A percentile compares a stretch with the other conserved stretches of the same genome.
Conservation (phyloP, 805 yeast genomes). For the Saccharomycopsis javanensis region DNA sequence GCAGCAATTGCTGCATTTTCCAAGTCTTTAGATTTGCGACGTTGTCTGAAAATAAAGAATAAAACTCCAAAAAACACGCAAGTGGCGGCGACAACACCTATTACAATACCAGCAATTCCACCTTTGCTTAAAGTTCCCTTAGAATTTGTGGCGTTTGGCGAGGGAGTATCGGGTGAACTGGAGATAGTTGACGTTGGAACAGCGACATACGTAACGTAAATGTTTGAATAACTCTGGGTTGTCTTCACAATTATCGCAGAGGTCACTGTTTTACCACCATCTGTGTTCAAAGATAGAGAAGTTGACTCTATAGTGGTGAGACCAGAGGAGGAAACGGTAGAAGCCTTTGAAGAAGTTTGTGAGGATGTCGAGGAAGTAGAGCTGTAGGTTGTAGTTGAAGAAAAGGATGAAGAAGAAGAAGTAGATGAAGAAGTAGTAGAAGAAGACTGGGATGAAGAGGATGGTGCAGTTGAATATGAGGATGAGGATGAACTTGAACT, state of each 20-base stretch:
- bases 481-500: background rate
- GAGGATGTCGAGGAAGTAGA: constrained; percentile 3
- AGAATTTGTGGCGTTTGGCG: background rate
- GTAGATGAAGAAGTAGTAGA: constrained; percentile 1
- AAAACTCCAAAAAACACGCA: constrained; percentile 11
- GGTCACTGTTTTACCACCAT: constrained; percentile 18
- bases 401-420: constrained; percentile 7
- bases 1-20: constrained; percentile 18
- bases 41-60: constrained; percentile 18
- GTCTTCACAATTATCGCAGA: constrained; percentile 17
- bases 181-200: background rate
- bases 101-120: constrained; percentile 18
- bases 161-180: background rate
- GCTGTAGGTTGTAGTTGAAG: background rate
- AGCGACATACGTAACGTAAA: constrained; percentile 13
- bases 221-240: constrained; percentile 11
- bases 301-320: constrained; percentile 15
- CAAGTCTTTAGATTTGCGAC: constrained; percentile 13
- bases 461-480: constrained; percentile 1
- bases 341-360: background rate
- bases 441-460: constrained; percentile 4
- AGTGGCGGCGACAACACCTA: constrained; percentile 16
- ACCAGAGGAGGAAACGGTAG: constrained; percentile 3
- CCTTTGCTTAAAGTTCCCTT: constrained; percentile 8
- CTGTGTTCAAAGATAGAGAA: constrained; percentile 12